phyloP scores from a whole-genome alignment of 176 grass and related monocot genomes.

The Oryza meyeriana region DNA sequence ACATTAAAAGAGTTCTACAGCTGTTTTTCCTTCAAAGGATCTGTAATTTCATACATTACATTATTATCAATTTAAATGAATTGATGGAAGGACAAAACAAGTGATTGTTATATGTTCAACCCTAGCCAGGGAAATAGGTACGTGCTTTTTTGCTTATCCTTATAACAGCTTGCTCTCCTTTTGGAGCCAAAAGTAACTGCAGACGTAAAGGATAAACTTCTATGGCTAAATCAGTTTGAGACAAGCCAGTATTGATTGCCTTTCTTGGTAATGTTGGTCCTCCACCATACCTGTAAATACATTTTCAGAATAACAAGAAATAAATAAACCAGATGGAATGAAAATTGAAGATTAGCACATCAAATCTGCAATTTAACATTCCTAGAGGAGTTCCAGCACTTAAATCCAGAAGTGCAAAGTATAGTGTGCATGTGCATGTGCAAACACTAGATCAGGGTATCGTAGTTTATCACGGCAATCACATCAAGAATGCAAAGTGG shows the following conservation, averaged over 20 bases:
- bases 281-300: conserved; percentile 79
- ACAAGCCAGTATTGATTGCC: conserved; percentile 92
- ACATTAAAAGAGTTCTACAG: conserved; percentile 1
- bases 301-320: conserved; percentile 31
- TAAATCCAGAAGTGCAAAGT: background rate
- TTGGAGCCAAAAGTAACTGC: conserved; percentile 79
- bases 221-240: conserved; percentile 93
- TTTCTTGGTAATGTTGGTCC: conserved; percentile 88
- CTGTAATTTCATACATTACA: background rate
- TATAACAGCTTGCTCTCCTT: conserved; percentile 79
- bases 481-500: background rate
- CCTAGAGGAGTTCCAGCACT: conserved; percentile 11
- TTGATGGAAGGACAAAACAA: conserved; percentile 20
- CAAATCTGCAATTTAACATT: background rate
- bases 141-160: conserved; percentile 98
- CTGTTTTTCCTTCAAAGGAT: background rate
- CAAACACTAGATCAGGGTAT: background rate
- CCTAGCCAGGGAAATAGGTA: conserved; percentile 21
- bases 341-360: conserved; percentile 2
- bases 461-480: background rate
- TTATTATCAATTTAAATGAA: background rate
- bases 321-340: conserved; percentile 4
- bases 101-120: background rate
- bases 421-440: background rate
- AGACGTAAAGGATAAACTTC: conserved; percentile 99